These are phyloP conservation scores for Mycena alexandri DNA, from an alignment of 768 basidiomycete genomes.

Conservation along the genomic window DNA sequence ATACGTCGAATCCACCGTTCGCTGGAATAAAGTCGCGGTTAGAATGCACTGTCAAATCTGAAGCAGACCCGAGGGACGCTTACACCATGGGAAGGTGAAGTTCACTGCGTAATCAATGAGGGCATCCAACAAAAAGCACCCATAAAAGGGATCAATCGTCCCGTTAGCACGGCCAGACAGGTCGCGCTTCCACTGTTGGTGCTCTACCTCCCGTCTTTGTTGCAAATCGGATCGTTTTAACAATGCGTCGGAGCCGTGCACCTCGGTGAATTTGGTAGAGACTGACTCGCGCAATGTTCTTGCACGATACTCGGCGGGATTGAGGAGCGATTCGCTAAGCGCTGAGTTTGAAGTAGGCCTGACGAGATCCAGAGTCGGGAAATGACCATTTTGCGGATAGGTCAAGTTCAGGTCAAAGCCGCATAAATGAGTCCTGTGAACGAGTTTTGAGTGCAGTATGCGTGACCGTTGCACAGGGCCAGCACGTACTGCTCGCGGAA, in stretches of 20 bases:
- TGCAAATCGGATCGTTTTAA: slow-evolving; percentile 22
- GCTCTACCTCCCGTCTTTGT: slow-evolving; percentile 12
- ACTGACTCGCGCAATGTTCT: slow-evolving; percentile 18
- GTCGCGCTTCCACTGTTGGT: slow-evolving; percentile 37
- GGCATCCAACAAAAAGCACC: slow-evolving; percentile 63
- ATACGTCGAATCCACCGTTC: slow-evolving; percentile 38
- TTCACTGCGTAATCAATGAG: slow-evolving; percentile 67
- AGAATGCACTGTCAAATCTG: neutral
- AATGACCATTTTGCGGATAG: slow-evolving; percentile 59
- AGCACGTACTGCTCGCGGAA: slow-evolving; percentile 61
- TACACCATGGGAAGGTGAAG: slow-evolving; percentile 56
- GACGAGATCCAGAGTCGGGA: slow-evolving; percentile 38
- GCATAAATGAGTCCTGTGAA: slow-evolving; percentile 56
- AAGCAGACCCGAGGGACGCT: slow-evolving; percentile 1
- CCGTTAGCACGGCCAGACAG: slow-evolving; percentile 52
- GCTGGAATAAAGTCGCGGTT: slow-evolving; percentile 18
- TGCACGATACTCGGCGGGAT: slow-evolving; percentile 16
- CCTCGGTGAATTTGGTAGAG: slow-evolving; percentile 18
- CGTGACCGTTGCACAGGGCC: slow-evolving; percentile 6
- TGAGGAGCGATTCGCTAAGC: slow-evolving; percentile 23
- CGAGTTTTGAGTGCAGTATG: neutral
- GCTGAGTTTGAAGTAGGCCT: slow-evolving; percentile 9
- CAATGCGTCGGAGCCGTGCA: slow-evolving; percentile 19
- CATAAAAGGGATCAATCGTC: slow-evolving; percentile 53
- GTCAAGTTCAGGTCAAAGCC: slow-evolving; percentile 62